A percentile compares a stretch with the other conserved stretches of the same genome.
Conservation (phyloP, 179 eudicot genomes). For the Drosera spatulata region DNA sequence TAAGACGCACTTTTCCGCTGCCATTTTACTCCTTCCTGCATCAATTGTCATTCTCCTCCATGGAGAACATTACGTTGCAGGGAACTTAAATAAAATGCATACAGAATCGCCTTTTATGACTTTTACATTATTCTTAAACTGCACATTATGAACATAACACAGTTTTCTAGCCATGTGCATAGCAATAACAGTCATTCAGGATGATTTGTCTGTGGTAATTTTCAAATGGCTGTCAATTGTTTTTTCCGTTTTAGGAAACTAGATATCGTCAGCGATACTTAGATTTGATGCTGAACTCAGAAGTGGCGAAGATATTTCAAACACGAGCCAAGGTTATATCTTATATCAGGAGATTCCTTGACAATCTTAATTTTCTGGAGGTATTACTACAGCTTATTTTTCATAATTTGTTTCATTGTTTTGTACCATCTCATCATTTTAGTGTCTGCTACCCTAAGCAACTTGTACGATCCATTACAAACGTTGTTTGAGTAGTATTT, state of each 20-base stretch:
- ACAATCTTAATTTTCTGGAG: conserved; percentile 73
- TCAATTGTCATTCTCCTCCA: no score
- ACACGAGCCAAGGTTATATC: conserved; percentile 57
- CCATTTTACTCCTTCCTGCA: no score
- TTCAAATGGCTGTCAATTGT: background rate
- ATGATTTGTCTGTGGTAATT: background rate
- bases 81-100: no score
- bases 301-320: conserved; percentile 71
- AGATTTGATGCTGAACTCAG: conserved; percentile 83
- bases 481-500: no score
- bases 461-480: background rate
- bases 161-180: no score
- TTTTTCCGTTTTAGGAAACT: conserved; percentile 49
- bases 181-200: background rate
- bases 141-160: no score
- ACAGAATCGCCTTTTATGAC: no score
- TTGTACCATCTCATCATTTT: background rate
- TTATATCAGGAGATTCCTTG: conserved; percentile 65
- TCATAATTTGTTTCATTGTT: background rate
- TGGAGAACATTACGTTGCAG: no score
- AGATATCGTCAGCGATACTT: conserved; percentile 92
- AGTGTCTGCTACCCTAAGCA: background rate
- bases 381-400: conserved; percentile 17
- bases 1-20: no score
- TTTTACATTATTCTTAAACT: no score